phyloP scores from a whole-genome alignment of 2,329 filamentous ascomycete genomes.

The Penicillium verrucosum region DNA sequence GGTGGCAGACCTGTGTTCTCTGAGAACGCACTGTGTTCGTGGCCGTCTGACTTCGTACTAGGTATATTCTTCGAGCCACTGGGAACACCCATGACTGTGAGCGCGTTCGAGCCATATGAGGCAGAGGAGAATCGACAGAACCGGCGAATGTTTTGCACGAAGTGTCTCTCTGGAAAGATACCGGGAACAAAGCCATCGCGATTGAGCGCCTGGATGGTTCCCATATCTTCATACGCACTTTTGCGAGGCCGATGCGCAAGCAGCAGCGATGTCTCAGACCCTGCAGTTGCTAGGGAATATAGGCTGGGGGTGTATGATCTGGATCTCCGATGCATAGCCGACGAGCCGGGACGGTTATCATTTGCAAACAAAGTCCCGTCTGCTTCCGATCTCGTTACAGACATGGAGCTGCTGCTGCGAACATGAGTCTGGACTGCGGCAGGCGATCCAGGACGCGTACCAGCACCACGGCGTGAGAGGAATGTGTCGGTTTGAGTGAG shows the following conservation, averaged over 20 bases:
- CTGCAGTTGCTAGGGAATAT: slow-evolving; percentile 45
- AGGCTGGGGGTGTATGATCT: slow-evolving; percentile 45
- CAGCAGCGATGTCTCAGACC: slow-evolving; percentile 46
- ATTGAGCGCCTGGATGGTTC: slow-evolving; percentile 43
- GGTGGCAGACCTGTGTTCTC: slow-evolving; percentile 44
- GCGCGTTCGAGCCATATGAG: slow-evolving; percentile 47
- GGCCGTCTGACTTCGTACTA: slow-evolving; percentile 33
- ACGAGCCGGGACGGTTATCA: slow-evolving; percentile 30
- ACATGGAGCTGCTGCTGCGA: slow-evolving; percentile 44
- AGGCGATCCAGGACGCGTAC: slow-evolving; percentile 39
- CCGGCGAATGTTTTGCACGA: slow-evolving; percentile 46
- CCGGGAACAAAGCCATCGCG: slow-evolving; percentile 46
- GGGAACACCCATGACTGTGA: slow-evolving; percentile 47
- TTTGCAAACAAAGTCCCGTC: slow-evolving; percentile 35
- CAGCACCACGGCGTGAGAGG: slow-evolving; percentile 38
- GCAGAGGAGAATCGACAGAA: slow-evolving; percentile 49
- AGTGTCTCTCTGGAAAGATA: slow-evolving; percentile 45
- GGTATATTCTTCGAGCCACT: slow-evolving; percentile 31
- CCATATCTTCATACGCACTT: slow-evolving; percentile 46
- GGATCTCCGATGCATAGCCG: slow-evolving; percentile 32
- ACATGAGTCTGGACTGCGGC: slow-evolving; percentile 40
- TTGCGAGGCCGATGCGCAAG: slow-evolving; percentile 42
- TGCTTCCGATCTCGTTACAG: slow-evolving; percentile 42
- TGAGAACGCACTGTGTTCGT: slow-evolving; percentile 47
- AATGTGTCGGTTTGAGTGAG: slow-evolving; percentile 44